Evolutionary conservation across 441 rosid genomes (phyloP).

Genomic region (Populus hybrid): DNA sequence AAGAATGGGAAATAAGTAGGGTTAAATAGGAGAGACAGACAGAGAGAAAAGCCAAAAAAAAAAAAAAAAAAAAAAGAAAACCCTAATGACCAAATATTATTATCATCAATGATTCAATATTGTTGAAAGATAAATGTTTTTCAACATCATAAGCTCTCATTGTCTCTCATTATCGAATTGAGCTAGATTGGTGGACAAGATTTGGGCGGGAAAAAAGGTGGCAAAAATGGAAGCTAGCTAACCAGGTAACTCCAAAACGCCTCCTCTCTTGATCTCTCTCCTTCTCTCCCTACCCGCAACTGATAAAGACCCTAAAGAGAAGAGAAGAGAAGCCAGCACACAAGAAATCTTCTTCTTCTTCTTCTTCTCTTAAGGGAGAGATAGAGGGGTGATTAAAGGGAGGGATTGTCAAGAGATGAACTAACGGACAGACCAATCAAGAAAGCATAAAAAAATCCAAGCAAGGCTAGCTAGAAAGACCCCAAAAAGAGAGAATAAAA

Average conservation of each 20-base stretch:
- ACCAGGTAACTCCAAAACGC: not conserved
- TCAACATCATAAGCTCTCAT: conserved; percentile 18
- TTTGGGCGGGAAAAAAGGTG: conserved; percentile 40
- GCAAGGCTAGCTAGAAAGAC: conserved; percentile 9
- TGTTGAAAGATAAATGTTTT: conserved; percentile 3
- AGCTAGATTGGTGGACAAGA: conserved; percentile 66
- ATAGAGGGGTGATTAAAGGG: conserved; percentile 1
- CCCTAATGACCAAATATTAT: conserved; percentile 37
- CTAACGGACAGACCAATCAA: conserved; percentile 24
- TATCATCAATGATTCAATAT: conserved; percentile 9
- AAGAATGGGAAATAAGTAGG: conserved; percentile 26
- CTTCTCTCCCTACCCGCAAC: conserved; percentile 47
- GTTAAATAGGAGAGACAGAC: conserved; percentile 33
- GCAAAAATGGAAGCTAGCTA: conserved; percentile 13
- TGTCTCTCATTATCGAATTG: conserved; percentile 37
- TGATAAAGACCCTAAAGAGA: conserved; percentile 37
- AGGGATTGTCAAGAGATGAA: not conserved
- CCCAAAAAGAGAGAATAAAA: conserved; percentile 5
- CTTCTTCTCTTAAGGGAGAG: too few species aligned
- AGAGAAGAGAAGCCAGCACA: not conserved
- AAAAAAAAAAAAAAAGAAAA: conserved; percentile 8
- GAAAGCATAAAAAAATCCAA: conserved; percentile 2
- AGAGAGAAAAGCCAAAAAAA: not conserved
- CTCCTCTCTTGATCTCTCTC: not conserved
- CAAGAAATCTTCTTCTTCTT: not conserved